Evolutionary conservation across 306 rosid genomes (phyloP), one percentile per base, ranked within the genome.

Genomic region (Rubus parviflorus): DNA sequence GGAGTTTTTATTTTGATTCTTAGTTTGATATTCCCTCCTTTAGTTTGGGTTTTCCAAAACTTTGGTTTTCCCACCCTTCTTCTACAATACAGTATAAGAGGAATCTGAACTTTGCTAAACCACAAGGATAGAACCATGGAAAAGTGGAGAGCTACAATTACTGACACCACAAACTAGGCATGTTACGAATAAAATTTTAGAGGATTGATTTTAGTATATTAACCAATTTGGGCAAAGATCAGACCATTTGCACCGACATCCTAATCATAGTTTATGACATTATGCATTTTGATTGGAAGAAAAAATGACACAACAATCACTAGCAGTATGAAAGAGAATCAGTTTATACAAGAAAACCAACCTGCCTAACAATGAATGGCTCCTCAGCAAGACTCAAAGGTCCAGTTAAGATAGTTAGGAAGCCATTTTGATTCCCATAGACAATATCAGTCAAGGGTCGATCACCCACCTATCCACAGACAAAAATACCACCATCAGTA

Each of bases 391-490:
- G 92, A 85, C 97, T 90, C 83, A 95, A 79, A n/a, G 99, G 99
- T 68, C 78, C 92, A 0, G 97, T 92, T 86, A 90, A 84, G 73
- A 95, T 89, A 68, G 97, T 92, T 49, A 95, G 78, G 81, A 95
- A 92, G 43, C 93, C 96, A 86, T 89, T 89, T 13, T 89, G 91
- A 79, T 95, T 92, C 58, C 99, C 99, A 30, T 84, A 95, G 71
- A 95, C 97, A 58, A 90, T 76, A 85, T 95, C 99, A 15, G 97
- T 95, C 70, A 92, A 88, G n/a, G 97, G 97, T 17, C 99, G 90
- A 80, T 95, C 99, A 67, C 99, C 99, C 20, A 95, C 99, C 99
- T 95, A 85, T 19, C 73, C 76, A 85, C 62, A 54, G n/a, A 78
- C 60, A 62, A 48, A 68, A 60, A 19, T 11, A 68, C 71, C 70